Base-by-base conservation (phyloP, 2,329 filamentous ascomycete genomes). In the Fusarium sp. region DNA sequence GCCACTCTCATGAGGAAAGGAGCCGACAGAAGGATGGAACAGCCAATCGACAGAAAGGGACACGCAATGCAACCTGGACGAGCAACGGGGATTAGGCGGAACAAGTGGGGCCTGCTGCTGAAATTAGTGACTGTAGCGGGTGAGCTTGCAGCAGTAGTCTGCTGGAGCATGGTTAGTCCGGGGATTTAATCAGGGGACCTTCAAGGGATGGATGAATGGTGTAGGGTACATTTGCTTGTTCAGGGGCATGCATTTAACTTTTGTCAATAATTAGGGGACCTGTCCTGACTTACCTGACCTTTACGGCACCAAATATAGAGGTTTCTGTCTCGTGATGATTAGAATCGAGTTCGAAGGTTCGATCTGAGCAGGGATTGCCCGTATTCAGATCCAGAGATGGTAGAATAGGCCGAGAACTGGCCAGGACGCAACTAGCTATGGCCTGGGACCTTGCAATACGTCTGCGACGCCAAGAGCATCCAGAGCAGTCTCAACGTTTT, bases 31-130 rank as follows among this genome's bases (percentile, higher is more conserved):
- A 58, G 49, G 47, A 55, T 37, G 28, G 12, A 27, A 63, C 60
- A 57, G 62, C 46, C 61, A 64, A 49, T 51, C 55, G 34, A 63
- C n/a, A 64, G 59, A 68, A 71, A 68, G 71, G 69, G 69, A 73
- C 59, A 73, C 68, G 72, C 72, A 74, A 71, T 71, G 68, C 68
- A 64, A 66, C 55, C 55, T 72, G 71, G 66, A 69, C 71, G 64
- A 46, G 57, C 55, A 53, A 53, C 37, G 55, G 64, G 59, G 60
- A 21, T 48, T 53, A 65, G 62, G 47, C 61, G 62, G 50, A 56
- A 47, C 23, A 47, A 42, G 62, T 68, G 66, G 67, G 5, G 50
- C 41, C 42, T 25, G 43, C 34, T 66, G 41, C 67, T 70, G 67
- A 60, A 71, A 71, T 68, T 71, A 68, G 68, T 55, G 63, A 55